These are phyloP conservation scores for Talinum fruticosum DNA, from an alignment of 148 eudicot species.

Conservation along the genomic window DNA sequence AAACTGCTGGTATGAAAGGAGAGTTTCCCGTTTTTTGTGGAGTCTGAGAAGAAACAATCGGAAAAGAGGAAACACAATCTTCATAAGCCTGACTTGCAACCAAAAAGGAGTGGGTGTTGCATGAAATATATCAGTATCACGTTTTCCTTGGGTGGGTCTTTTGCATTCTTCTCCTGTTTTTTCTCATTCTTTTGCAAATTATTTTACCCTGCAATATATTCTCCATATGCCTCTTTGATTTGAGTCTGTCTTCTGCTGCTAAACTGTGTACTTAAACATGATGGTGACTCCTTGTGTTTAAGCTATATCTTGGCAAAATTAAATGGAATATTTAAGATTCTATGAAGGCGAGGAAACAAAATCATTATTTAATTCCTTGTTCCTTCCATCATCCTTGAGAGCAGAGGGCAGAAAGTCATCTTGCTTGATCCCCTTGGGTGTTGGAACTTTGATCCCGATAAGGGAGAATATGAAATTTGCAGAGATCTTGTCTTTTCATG, in stretches of 20 bases:
- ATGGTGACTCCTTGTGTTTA: neutral
- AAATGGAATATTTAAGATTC: neutral
- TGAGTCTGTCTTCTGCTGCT: neutral
- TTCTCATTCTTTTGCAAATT: neutral
- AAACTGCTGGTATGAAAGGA: neutral
- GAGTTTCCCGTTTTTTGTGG: neutral
- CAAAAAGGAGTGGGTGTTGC: neutral
- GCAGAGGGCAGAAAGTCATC: neutral
- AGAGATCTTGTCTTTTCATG: neutral
- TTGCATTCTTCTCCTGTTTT: neutral
- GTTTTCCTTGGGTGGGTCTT: neutral
- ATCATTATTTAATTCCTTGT: neutral
- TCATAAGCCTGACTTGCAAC: neutral
- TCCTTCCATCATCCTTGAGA: neutral
- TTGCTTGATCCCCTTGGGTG: neutral
- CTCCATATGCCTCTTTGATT: neutral
- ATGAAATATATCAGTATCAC: neutral
- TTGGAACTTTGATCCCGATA: neutral
- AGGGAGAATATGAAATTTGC: neutral
- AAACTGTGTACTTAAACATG: neutral
- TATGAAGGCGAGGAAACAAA: neutral
- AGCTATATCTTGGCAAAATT: neutral
- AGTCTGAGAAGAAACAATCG: neutral
- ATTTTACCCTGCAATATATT: neutral
- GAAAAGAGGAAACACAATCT: neutral